Evolutionary conservation across 768 basidiomycete species (phyloP), one percentile per base, ranked within the genome.

Genomic region (Cubamyces lactineus): DNA sequence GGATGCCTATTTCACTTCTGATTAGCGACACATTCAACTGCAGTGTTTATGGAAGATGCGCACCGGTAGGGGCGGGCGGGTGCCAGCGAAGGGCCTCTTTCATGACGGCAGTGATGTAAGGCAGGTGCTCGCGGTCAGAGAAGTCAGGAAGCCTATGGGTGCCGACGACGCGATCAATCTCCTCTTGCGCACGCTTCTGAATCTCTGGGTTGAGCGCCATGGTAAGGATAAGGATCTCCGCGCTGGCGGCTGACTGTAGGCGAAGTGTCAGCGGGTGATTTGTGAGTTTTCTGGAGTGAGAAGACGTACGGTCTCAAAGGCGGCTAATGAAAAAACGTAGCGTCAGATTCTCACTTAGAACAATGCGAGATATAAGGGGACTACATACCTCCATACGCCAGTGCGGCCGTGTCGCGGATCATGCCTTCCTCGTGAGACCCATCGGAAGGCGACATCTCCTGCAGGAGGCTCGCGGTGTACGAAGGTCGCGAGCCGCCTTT

Each of bases 61-160:
- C 13, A 51, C 49, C 52, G 3, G 52, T 53, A 17, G 52, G 52
- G 23, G 52, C 52, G 21, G 52, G 52, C 7, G 76, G 77, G 50
- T 69, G 70, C 77, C 77, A 79, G 0, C 77, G 72, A 13, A 63
- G 53, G 15, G 61, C 56, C 61, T 79, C 73, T 19, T 57, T 67
- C 30, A 70, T 58, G 19, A 74, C 57, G 12, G 66, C 67, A 1
- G 63, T 63, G 45, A 67, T 28, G 50, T 69, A 72, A 5, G 70
- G 71, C 21, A 71, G 43, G 16, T 54, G 52, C 5, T 48, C 43
- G 39, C 62, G 34, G 51, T 71, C 70, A 23, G 38, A 28, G 51
- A 67, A 63, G 16, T 62, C 62, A 2, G 70, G 72, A 16, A 74
- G 62, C 5, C 68, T 53, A 24, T 65, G 58, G 13, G 17, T 24